Base-by-base conservation (phyloP, 257 asterid genomes). In the Ilex aquifolium region DNA sequence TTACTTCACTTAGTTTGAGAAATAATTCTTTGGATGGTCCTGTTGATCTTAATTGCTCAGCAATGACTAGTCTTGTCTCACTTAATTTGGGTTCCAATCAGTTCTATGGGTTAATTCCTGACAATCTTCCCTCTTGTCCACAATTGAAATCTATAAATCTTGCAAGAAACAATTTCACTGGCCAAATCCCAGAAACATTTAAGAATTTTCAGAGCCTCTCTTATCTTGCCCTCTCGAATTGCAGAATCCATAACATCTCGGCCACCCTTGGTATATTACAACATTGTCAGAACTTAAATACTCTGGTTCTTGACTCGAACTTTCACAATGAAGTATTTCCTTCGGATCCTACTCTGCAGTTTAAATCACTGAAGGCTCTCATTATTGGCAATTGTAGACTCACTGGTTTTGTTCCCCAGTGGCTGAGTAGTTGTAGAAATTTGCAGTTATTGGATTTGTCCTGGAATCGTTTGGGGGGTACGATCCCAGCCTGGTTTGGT, bases 401-500 rank as follows among this genome's bases (percentile, higher is more conserved):
- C 79, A 83, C 74, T 13, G 97, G 97, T 44, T 16, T 5, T 29
- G 60, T 90, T 63, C 97, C 97, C 21, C 76, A 29, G 75, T 90
- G 97, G 97, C 62, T 90, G 75, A 73, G 58, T n/a, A 68, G 65
- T 17, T 77, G 83, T 64, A 61, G 49, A 52, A 76, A 75, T 39
- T 65, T 90, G 79, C 84, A 76, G 49, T 72, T 87, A 31, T 77
- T 90, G 62, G 97, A 90, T 74, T 80, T 90, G 51, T 90, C 97
- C 0, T n/a, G n/a, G n/a, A n/a, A n/a, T n/a, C n/a, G n/a, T n/a
- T n/a, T n/a, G n/a, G n/a, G n/a, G n/a, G n/a, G n/a, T n/a, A n/a
- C n/a, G n/a, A n/a, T n/a, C n/a, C n/a, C n/a, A n/a, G n/a, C n/a
- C n/a, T n/a, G n/a, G n/a, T n/a, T n/a, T n/a, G n/a, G n/a, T n/a